A percentile compares a stretch with the other conserved stretches of the same genome.
These are phyloP conservation scores for Diutina sp. DNA, from an alignment of 1,139 yeast genomes.

Conservation along the genomic window DNA sequence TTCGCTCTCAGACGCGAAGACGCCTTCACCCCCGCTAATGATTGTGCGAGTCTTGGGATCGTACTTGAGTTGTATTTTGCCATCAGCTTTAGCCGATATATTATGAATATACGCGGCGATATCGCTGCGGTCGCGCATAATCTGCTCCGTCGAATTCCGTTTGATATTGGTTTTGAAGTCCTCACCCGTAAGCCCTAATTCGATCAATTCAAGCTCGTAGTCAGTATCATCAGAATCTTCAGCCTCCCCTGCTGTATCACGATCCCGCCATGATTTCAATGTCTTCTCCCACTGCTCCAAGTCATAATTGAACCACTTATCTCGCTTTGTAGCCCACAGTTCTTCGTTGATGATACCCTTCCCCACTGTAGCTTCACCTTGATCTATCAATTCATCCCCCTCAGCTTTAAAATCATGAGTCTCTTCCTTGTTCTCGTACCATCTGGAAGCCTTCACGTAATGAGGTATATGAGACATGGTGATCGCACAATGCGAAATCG, in stretches of 20 bases:
- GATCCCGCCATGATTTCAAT: constrained; percentile 12
- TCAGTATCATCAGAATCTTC: constrained; percentile 34
- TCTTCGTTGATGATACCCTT: constrained; percentile 20
- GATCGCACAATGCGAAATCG: background rate
- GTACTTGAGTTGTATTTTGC: constrained; percentile 24
- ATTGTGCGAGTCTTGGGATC: background rate
- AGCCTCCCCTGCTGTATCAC: constrained; percentile 6
- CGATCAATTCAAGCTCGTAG: constrained; percentile 35
- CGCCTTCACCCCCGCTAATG: background rate
- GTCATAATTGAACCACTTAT: constrained; percentile 17
- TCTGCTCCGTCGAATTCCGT: constrained; percentile 20
- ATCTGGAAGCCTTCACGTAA: constrained; percentile 17
- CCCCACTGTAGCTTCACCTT: constrained; percentile 20
- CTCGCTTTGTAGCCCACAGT: constrained; percentile 34
- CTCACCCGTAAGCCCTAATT: constrained; percentile 24
- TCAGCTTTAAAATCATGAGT: constrained; percentile 12
- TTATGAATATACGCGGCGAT: constrained; percentile 37
- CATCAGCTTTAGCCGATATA: constrained; percentile 21
- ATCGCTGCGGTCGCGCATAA: constrained; percentile 37
- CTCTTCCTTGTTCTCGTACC: constrained; percentile 14
- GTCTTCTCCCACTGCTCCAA: constrained; percentile 10
- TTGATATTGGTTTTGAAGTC: constrained; percentile 17
- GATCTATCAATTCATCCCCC: constrained; percentile 13
- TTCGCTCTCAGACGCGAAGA: background rate
- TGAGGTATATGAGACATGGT: constrained; percentile 14